Evolutionary conservation across 805 yeast species (phyloP), one percentile per base, ranked within the genome.

Genomic region (Candida pseudofarinosa): DNA sequence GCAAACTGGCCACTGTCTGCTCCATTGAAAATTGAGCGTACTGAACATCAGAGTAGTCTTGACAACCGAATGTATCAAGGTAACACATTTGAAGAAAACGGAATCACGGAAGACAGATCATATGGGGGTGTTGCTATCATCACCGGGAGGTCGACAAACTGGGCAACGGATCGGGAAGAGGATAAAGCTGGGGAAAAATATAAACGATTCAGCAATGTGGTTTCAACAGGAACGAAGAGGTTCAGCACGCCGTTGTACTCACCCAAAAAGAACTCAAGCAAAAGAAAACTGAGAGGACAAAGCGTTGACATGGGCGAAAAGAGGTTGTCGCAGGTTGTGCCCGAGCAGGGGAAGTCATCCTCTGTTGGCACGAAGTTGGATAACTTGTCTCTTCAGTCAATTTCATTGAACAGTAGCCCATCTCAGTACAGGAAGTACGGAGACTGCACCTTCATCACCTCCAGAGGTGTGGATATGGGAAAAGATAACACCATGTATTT

Each of bases 241-340:
- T 10, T 23, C 10, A 23, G 28, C 28, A 23, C 28, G 6, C 28
- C 28, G 10, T 23, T 23, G 28, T 23, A 23, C 10, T 23, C 28
- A 6, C 28, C 6, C 10, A 23, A 23, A 23, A 23, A 23, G 28
- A 23, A 23, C 10, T 23, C 28, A 23, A 10, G 10, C 10, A 23
- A 7, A 23, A 23, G 6, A 23, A 23, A 23, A 10, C 28, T 23
- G 28, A 6, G 28, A 6, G 10, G 10, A 10, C 10, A 7, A 10
- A 10, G 28, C 10, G 28, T 10, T 7, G 28, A 23, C 10, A 6
- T 10, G 10, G 28, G 28, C 28, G 28, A 23, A 23, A 60, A 56
- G 28, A 50, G 70, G 35, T 69, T 69, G 40, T 68, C 74, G 6
- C 67, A 62, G 39, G 67, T 70, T 47, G 65, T 70, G 13, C 46